Conservation (phyloP, 73 alveolate genomes). For the Strombidium stylifer region DNA sequence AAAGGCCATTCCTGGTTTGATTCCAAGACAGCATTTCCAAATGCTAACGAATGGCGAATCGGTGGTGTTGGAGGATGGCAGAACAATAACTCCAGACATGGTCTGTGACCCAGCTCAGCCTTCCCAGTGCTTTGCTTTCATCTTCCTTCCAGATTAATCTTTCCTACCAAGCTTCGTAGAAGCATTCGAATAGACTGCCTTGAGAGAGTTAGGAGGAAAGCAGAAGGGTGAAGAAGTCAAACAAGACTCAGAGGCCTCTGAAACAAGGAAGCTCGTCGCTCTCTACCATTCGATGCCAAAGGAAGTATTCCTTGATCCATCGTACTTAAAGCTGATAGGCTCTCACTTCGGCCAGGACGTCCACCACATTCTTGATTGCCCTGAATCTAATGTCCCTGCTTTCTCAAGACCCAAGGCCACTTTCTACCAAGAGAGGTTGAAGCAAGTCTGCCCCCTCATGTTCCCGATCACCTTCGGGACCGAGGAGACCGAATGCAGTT, state of each 20-base stretch:
- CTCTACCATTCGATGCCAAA: conserved; percentile 37
- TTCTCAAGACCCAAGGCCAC: conserved; percentile 23
- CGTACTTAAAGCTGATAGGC: conserved; percentile 22
- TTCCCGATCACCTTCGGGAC: conserved; percentile 12
- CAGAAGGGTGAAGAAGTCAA: background rate
- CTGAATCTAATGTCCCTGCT: conserved; percentile 22
- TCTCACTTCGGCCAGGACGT: conserved; percentile 35
- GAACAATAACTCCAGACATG: conserved; percentile 29
- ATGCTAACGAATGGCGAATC: conserved; percentile 32
- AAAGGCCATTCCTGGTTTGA: conserved; percentile 13
- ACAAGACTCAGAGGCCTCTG: background rate
- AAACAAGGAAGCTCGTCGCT: too few relatives aligned
- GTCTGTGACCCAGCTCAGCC: conserved; percentile 44
- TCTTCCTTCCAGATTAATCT: conserved; percentile 29
- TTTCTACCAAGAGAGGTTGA: background rate
- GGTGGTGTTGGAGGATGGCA: conserved; percentile 47
- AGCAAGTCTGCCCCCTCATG: conserved; percentile 20
- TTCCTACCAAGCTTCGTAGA: conserved; percentile 22
- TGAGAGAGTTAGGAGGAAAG: background rate
- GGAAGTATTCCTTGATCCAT: conserved; percentile 13
- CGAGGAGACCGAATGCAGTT: background rate
- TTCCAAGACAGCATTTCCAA: conserved; percentile 44
- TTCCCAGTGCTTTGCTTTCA: conserved; percentile 33
- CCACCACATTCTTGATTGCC: conserved; percentile 41
- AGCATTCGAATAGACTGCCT: background rate